Percentiles rank a stretch among this genome's conserved stretches.
phyloP scores from a whole-genome alignment of 768 basidiomycete species.

The Cystofilobasidium ferigula region DNA sequence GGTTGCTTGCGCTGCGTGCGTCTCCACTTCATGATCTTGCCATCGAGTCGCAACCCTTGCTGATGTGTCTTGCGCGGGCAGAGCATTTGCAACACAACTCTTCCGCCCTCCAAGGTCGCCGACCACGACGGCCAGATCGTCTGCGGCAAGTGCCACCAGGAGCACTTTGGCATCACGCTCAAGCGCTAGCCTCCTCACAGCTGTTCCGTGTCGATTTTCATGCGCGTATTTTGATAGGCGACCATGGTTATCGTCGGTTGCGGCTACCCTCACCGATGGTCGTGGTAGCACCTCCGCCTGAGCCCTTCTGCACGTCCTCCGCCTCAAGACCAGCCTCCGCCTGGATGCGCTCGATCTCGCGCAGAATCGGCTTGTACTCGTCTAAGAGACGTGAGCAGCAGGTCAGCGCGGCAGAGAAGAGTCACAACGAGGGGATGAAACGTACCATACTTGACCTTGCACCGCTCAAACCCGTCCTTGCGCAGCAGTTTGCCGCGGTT shows the following conservation, averaged over 20 bases:
- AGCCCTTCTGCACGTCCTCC: slow-evolving; percentile 59
- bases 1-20: slow-evolving; percentile 2
- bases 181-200: no score
- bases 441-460: slow-evolving; percentile 61
- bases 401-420: background rate
- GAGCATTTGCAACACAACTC: background rate
- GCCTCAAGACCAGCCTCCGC: slow-evolving; percentile 75
- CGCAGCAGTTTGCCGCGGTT: slow-evolving; percentile 67
- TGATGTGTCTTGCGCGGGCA: background rate
- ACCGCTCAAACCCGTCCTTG: slow-evolving; percentile 64
- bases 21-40: background rate
- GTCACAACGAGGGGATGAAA: slow-evolving; percentile 13
- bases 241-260: slow-evolving; percentile 10
- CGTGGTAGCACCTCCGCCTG: slow-evolving; percentile 39
- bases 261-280: slow-evolving; percentile 19
- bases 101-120: background rate
- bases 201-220: no score
- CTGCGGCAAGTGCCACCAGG: background rate
- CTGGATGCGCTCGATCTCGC: slow-evolving; percentile 72
- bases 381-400: slow-evolving; percentile 39
- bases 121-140: slow-evolving; percentile 1
- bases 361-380: slow-evolving; percentile 68
- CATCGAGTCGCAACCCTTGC: background rate
- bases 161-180: background rate
- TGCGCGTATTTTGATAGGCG: background rate